Conservation (phyloP, 164 flowering plant genomes). For the Kalanchoe fedtschenkoi region DNA sequence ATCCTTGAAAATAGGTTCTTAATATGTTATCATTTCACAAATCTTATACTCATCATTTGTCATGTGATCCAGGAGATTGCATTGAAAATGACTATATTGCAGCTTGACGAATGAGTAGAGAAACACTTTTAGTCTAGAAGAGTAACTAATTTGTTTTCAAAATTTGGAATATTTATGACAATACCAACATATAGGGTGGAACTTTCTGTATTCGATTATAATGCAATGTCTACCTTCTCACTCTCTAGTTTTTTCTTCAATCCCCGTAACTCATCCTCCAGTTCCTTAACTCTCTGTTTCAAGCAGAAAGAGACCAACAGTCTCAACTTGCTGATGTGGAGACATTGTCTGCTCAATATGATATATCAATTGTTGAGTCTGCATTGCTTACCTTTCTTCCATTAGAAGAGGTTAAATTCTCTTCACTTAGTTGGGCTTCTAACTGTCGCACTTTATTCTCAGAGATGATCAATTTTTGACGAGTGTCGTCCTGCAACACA, state of each 20-base stretch:
- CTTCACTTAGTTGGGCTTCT: constrained; percentile 62
- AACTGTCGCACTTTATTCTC: constrained; percentile 82
- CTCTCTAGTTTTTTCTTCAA: constrained; percentile 63
- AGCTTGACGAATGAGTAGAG: too few species aligned
- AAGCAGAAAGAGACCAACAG: constrained; percentile 9
- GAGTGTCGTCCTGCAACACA: constrained; percentile 60
- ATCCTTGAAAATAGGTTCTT: too few species aligned
- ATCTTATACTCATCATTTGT: too few species aligned
- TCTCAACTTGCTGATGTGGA: not conserved
- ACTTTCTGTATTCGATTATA: not conserved
- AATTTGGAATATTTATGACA: too few species aligned
- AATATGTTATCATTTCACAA: too few species aligned
- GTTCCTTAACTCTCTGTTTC: constrained; percentile 61
- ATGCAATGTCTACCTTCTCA: constrained; percentile 69
- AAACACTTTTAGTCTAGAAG: too few species aligned
- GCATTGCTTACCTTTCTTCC: constrained; percentile 41
- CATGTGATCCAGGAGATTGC: too few species aligned
- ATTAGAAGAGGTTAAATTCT: constrained; percentile 41
- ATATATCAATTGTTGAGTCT: not conserved
- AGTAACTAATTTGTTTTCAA: too few species aligned
- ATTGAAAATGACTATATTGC: too few species aligned
- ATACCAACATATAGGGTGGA: too few species aligned
- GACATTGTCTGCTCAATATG: not conserved
- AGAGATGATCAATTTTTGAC: constrained; percentile 71
- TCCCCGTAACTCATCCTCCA: constrained; percentile 51